A percentile compares a stretch with the other conserved stretches of the same genome.
These are phyloP conservation scores for Penicillium sp. DNA, from an alignment of 2,329 filamentous ascomycete genomes.

Conservation along the genomic window DNA sequence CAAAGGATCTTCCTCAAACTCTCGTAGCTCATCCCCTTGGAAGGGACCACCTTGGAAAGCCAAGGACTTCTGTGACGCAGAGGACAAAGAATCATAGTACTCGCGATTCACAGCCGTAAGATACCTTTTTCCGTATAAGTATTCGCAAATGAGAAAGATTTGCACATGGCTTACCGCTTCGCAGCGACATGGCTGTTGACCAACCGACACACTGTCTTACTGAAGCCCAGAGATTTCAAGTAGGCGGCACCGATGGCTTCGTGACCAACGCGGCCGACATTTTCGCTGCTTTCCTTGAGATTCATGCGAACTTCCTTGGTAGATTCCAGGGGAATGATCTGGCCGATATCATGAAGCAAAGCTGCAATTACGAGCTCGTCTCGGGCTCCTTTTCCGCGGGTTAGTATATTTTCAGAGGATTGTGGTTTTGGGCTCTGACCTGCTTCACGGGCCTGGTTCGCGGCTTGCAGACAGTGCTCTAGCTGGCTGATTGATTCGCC, in stretches of 20 bases:
- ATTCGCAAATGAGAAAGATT: rapidly evolving
- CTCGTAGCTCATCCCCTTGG: slow-evolving; percentile 27
- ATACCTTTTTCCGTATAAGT: slow-evolving; percentile 25
- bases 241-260: slow-evolving; percentile 41
- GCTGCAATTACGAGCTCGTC: slow-evolving; percentile 37
- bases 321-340: slow-evolving; percentile 39
- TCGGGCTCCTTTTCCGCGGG: slow-evolving; percentile 14
- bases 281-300: slow-evolving; percentile 25
- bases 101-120: slow-evolving; percentile 35
- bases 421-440: slow-evolving; percentile 9
- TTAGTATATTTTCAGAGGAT: background rate
- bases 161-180: slow-evolving; percentile 26
- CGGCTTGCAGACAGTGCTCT: slow-evolving; percentile 35
- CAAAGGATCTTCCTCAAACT: slow-evolving; percentile 34
- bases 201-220: slow-evolving; percentile 36
- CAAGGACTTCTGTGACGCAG: slow-evolving; percentile 40
- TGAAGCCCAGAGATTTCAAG: slow-evolving; percentile 36
- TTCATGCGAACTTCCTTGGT: slow-evolving; percentile 31
- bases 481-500: slow-evolving; percentile 38
- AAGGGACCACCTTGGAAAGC: slow-evolving; percentile 42
- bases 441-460: slow-evolving; percentile 30
- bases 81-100: slow-evolving; percentile 38
- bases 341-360: slow-evolving; percentile 46
- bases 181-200: slow-evolving; percentile 43
- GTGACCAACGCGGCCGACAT: slow-evolving; percentile 40